Percentiles rank a stretch among this genome's conserved stretches.
These are phyloP conservation scores for Periconia digitata DNA, from an alignment of 2,329 filamentous ascomycete species.

Conservation along the genomic window DNA sequence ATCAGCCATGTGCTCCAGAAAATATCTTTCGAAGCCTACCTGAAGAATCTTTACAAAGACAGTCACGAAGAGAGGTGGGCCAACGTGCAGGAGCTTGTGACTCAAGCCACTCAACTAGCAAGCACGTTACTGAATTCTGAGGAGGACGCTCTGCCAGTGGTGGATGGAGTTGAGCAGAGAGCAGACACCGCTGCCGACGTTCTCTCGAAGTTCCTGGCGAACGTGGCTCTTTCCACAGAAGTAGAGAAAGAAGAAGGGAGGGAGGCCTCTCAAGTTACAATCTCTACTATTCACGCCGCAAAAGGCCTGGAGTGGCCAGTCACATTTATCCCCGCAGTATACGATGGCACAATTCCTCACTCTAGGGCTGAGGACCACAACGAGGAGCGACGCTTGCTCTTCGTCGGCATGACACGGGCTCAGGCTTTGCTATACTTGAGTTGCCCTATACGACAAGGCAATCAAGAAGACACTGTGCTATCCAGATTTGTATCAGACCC, in stretches of 20 bases:
- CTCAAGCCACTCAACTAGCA: conserved; percentile 72
- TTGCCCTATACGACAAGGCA: conserved; percentile 69
- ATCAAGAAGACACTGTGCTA: conserved; percentile 62
- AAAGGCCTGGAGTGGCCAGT: conserved; percentile 97
- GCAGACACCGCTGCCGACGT: conserved; percentile 59
- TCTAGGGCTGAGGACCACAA: conserved; percentile 80
- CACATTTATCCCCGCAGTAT: conserved; percentile 88
- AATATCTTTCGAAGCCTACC: conserved; percentile 71
- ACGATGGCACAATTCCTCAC: conserved; percentile 89
- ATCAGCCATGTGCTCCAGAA: conserved; percentile 63
- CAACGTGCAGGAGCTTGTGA: conserved; percentile 86
- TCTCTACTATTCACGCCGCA: conserved; percentile 94
- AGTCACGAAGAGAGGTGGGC: conserved; percentile 73
- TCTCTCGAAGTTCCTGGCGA: conserved; percentile 81
- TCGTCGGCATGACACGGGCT: conserved; percentile 95
- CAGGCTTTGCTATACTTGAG: conserved; percentile 85
- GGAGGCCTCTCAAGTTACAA: conserved; percentile 69
- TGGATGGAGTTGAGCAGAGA: conserved; percentile 71
- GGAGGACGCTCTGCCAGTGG: conserved; percentile 59
- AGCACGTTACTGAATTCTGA: conserved; percentile 47
- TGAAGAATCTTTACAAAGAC: conserved; percentile 70
- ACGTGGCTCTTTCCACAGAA: conserved; percentile 83
- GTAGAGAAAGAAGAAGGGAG: conserved; percentile 64
- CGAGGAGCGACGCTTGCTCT: conserved; percentile 85
- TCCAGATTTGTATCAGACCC: conserved; percentile 70